Conservation (phyloP, 768 basidiomycete genomes). For the Russula earlei region DNA sequence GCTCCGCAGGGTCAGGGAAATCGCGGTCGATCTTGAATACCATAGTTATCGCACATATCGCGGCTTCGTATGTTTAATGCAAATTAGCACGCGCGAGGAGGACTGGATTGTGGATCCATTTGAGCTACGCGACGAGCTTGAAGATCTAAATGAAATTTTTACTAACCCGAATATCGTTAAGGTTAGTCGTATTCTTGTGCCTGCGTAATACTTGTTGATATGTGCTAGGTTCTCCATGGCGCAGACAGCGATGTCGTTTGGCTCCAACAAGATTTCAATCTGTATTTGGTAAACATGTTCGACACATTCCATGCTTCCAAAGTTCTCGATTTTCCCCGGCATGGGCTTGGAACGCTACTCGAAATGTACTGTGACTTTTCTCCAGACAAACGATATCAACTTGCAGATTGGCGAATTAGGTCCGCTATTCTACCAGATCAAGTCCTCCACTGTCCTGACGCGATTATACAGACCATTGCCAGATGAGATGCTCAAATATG, state of each 20-base stretch:
- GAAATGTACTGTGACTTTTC: conserved; percentile 84
- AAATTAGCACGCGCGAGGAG: conserved; percentile 70
- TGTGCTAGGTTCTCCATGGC: conserved; percentile 77
- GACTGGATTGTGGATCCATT: conserved; percentile 88
- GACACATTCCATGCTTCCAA: conserved; percentile 95
- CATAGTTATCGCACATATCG: conserved; percentile 78
- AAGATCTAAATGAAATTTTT: conserved; percentile 72
- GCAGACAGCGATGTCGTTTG: conserved; percentile 91
- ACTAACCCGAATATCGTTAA: conserved; percentile 80
- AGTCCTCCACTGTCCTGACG: neutral
- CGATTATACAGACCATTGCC: conserved; percentile 56
- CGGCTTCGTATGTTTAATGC: conserved; percentile 92
- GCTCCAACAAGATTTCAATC: conserved; percentile 92
- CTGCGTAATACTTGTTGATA: neutral
- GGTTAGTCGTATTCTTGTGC: conserved; percentile 33
- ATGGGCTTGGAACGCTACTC: conserved; percentile 76
- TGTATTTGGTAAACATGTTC: conserved; percentile 93
- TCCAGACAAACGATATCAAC: conserved; percentile 91
- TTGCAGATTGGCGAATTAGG: conserved; percentile 97
- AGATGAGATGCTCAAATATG: conserved; percentile 83
- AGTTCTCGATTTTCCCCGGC: conserved; percentile 72
- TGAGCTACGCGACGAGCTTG: conserved; percentile 62
- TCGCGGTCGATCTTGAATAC: conserved; percentile 93
- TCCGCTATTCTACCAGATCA: conserved; percentile 24
- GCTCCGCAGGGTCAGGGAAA: conserved; percentile 58